Base-by-base conservation (phyloP, 2,329 filamentous ascomycete species). In the Daldinia eschscholtzii region DNA sequence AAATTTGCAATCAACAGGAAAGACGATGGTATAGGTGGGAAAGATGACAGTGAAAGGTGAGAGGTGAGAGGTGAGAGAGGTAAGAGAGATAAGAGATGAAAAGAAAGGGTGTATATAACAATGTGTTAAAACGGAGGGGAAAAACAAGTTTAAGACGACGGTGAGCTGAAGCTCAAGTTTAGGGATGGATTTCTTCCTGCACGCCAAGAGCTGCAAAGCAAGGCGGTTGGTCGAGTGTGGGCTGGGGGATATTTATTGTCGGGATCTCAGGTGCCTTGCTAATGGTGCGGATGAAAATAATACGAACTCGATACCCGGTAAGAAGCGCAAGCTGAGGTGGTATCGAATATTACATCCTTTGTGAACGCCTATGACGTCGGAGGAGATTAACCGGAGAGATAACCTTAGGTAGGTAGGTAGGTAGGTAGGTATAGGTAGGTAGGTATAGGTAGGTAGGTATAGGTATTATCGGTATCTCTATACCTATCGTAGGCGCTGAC, bases 131-230 rank as follows among this genome's bases (percentile, higher is more conserved):
- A 35, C 7, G 33, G 13, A 26, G 15, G 26, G 23, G 15, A 53
- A 56, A 64, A 35, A 23, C 37, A 37, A 58, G 57, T 35, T 35
- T 55, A 53, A 59, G 65, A 42, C 15, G 6, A 28, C 20, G 9
- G 20, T 5, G 37, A 68, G 62, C 61, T 68, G 39, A 35, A 68
- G 59, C 50, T 66, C 42, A n/a, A 52, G 15, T 52, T 23, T 61
- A 56, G 37, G 53, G 64, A 65, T 39, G 57, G 37, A 28, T 18
- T 23, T 42, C 44, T 42, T 30, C 35, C 35, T 62, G 42, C 42
- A 42, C 52, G 69, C 69, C 66, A 71, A 71, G 69, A 71, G 63
- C 65, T 68, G 66, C 69, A 62, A 63, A 63, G 65, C 65, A 59
- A 35, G 68, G 55, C 52, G 65, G 61, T 23, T 58, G 57, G 60